Evolutionary conservation across 495 filamentous ascomycete genomes (phyloP), one percentile per base, ranked within the genome.

Genomic region (Durotheca rogersii): DNA sequence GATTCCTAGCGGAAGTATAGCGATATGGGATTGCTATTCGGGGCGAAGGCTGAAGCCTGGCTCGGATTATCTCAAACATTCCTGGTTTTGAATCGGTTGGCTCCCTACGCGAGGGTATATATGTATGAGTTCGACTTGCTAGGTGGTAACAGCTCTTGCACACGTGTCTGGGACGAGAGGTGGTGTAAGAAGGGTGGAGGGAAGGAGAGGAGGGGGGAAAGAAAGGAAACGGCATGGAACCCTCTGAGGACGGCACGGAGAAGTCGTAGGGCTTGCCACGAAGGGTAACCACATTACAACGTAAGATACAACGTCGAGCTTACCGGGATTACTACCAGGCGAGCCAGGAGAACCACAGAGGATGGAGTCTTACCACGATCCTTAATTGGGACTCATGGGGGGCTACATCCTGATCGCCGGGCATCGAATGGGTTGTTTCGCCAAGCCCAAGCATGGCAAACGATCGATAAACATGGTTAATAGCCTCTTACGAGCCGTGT

Each of bases 291-390:
- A n/a, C n/a, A n/a, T n/a, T 40, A 40, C 41, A 48, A 36, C 49
- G 47, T 42, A 50, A 51, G 32, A 53, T 59, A 50, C 41, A 47
- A 59, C 56, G 47, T 53, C 41, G 47, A 40, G 41, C 41, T 50
- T 44, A 53, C 56, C 18, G 21, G 56, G 56, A 42, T 59, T 27
- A 49, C 53, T 59, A 49, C 56, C 56, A 59, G 45, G 45, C 48
- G 48, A 58, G 39, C 48, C 49, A 53, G 47, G 39, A 23, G n/a
- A 53, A 58, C 48, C 33, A 45, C 40, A 19, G 45, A 32, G 23
- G 16, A 44, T 12, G 27, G 42, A 50, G 46, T 50, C 49, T 50
- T 40, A 44, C 16, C 48, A 46, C 40, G 49, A 47, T 43, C 56
- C 50, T 50, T 50, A 53, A 53, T 53, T 59, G 40, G 49, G 48